Base-by-base conservation (phyloP, 768 basidiomycete species). In the Hortiboletus flavorubellus region DNA sequence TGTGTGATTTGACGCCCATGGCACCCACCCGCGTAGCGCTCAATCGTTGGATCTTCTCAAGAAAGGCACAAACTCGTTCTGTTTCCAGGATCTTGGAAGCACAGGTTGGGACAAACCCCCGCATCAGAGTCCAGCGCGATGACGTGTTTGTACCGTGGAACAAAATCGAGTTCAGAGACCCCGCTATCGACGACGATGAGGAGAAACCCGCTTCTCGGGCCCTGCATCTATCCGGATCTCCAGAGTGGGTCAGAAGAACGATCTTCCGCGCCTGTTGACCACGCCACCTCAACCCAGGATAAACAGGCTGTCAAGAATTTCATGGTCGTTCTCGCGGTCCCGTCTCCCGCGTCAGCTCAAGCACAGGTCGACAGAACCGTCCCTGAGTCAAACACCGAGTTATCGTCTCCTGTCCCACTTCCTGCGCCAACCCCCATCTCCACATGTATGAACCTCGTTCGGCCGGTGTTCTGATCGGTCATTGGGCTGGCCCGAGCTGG, bases 81-180 rank as follows among this genome's bases (percentile, higher is more conserved):
- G 94, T 93, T 12, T 93, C 93, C 11, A 86, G 94, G 23, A 85
- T 93, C 49, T 80, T 97, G 41, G 94, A 97, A 69, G 85, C 86
- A 1, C 87, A 91, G 70, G 90, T 93, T 38, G 91, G 91, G 33
- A 79, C 83, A 23, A 92, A 93, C 64, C 80, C 85, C 4, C 86
- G 90, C 56, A 89, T 93, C 50, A 79, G 84, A 9, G 89, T 93
- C 16, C 91, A 92, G 70, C 78, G 82, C 30, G 91, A 93, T 62
- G 85, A 89, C 42, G 91, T 89, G 1, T 92, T 86, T 67, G 85
- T 91, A 31, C 81, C 80, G 29, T 93, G 91, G 91, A 90, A 92
- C 69, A 71, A 76, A 53, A 86, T 93, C 53, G 59, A 72, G 4
- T 83, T 88, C 72, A 73, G 69, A 43, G 77, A 80, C 35, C 66